Evolutionary conservation across 108 stramenopile genomes (phyloP).

Genomic region (Cyclotella cryptica): DNA sequence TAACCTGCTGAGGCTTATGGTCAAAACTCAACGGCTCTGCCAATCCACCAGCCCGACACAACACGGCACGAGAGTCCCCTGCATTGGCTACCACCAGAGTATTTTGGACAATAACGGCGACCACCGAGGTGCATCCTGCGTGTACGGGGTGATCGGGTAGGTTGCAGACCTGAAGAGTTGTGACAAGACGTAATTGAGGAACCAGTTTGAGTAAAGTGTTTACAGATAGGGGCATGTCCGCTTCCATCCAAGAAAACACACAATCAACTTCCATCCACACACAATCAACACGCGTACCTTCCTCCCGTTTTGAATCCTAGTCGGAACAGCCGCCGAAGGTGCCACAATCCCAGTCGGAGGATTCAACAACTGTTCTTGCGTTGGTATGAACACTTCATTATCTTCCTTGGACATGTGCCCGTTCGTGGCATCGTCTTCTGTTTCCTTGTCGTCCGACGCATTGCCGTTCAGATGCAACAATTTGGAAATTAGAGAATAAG

Average conservation of each 20-base stretch:
- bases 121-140: slow-evolving; percentile 95
- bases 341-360: slow-evolving; percentile 53
- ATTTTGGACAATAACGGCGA: slow-evolving; percentile 82
- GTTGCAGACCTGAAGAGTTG: slow-evolving; percentile 68
- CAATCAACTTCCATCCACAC: slow-evolving; percentile 3
- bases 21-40: slow-evolving; percentile 83
- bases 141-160: slow-evolving; percentile 94
- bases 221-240: neutral
- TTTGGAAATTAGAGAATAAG: slow-evolving; percentile 58
- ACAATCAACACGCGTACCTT: slow-evolving; percentile 35
- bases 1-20: slow-evolving; percentile 86
- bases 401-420: neutral
- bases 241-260: neutral
- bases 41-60: slow-evolving; percentile 75
- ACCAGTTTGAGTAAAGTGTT: neutral
- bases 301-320: slow-evolving; percentile 48
- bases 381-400: slow-evolving; percentile 27
- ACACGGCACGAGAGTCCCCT: slow-evolving; percentile 91
- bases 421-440: slow-evolving; percentile 19
- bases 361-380: slow-evolving; percentile 50
- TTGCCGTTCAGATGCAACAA: slow-evolving; percentile 56
- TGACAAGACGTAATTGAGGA: neutral
- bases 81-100: slow-evolving; percentile 92
- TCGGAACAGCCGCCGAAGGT: slow-evolving; percentile 45
- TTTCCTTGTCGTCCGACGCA: slow-evolving; percentile 11